Base-by-base conservation (phyloP, 2,329 filamentous ascomycete species). In the Trichoderma sp. region DNA sequence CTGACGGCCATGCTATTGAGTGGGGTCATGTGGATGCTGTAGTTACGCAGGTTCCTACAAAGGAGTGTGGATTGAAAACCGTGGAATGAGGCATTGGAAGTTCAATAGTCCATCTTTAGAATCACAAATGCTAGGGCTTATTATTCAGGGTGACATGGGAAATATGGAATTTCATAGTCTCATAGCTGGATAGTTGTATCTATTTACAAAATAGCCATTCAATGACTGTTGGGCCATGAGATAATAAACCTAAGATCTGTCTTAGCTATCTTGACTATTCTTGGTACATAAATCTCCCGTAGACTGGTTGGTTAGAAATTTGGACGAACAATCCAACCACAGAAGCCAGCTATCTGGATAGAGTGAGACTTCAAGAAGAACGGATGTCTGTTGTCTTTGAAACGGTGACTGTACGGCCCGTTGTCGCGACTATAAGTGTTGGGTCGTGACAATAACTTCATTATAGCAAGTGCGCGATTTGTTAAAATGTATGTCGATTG, bases 1-100 rank as follows among this genome's bases (percentile, higher is more conserved):
- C 88, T 8, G 83, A 83, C 76, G 83, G 83, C 30, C 84, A 86
- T 75, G 88, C 83, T 21, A 79, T 79, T 9, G 74, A 79, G 67
- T 80, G 89, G 39, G 89, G 89, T 67, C 82, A 85, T 26, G 75
- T 91, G 65, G 84, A 89, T 32, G 88, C 86, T 36, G 74, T 76
- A 8, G 84, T 83, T 34, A 78, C 76, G 34, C 81, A 85, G 80
- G 84, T 88, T 57, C 79, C 75, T 34, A 68, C 76, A 56, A 81
- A 76, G 73, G 79, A 80, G 74, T 91, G 89, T 77, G 80, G 81
- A 9, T 1, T 70, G 21, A 34, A 11, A 12, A 34, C 57, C n/a
- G n/a, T n/a, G 28, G 21, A 32, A 9, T 60, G 28, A 60, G 43
- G 9, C 8, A 0, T n/a, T 0, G n/a, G 15, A 43, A 43, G 7